Base-by-base conservation (phyloP, 1,139 yeast genomes). In the Taphrina pruni region DNA sequence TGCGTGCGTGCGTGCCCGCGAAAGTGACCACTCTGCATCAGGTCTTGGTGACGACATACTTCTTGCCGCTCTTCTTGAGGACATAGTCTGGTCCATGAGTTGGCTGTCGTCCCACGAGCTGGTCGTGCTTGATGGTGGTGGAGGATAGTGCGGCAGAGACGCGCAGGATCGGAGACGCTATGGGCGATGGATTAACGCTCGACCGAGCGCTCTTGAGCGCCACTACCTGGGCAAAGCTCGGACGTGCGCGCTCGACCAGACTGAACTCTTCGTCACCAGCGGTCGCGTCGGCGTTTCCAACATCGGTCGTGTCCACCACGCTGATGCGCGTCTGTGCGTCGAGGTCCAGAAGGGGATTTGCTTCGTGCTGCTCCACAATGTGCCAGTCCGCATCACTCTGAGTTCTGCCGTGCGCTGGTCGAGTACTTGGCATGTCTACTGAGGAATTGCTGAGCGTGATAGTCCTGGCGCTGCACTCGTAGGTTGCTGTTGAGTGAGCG, bases 51-150 rank as follows among this genome's bases (percentile, higher is more conserved):
- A 43, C 54, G 21, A 58, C n/a, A 21, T 58, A 58, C n/a, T 21
- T 36, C 62, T 58, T 58, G 62, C 62, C 62, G 17, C 62, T 58
- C 62, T 58, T 58, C 52, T 58, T 58, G 43, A 58, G n/a, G 9
- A 20, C 21, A 32, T 58, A 58, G 3, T 38, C 60, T 2, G 35
- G 8, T 6, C 54, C 32, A 21, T 45, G 46, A 26, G 7, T 45
- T 8, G 14, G 60, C 14, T 41, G 45, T 26, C 32, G 32, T 26
- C 32, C 32, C 12, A 12, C 32, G 9, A 17, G 60, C 50, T 17
- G 26, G 35, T 17, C 17, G 21, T 38, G n/a, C 48, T 39, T 35
- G 4, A 26, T 26, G 32, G 36, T 20, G 6, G 35, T 9, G 38
- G 50, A 9, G 6, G 48, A 17, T n/a, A 26, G 43, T 1, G 20